Base-by-base conservation (phyloP, 78 protist genomes). In the Diacronema lutheri region DNA sequence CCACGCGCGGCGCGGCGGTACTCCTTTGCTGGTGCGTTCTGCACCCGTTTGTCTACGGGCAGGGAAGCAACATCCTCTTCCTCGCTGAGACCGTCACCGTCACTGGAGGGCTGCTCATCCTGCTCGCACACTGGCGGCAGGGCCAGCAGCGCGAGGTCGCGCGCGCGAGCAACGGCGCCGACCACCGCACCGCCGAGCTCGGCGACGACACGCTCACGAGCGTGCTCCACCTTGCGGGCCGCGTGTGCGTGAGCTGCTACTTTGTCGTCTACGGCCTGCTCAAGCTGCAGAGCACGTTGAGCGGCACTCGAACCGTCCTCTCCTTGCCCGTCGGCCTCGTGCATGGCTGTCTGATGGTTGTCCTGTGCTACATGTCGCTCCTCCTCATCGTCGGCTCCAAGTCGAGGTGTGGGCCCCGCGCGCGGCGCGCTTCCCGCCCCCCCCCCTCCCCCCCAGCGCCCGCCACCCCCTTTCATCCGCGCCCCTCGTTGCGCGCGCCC, bases 321-420 rank as follows among this genome's bases (percentile, higher is more conserved):
- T 4, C 4, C 25, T 1, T 19, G 60, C 13, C 2, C 13, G 60
- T 16, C 1, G 29, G 68, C 14, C 68, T 25, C 33, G 7, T 61
- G 13, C 29, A 61, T 1, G 29, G 11, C 21, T 4, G 5, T 4
- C 1, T 61, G 13, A 19, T 20, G 29, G 29, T 61, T 1, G 33
- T 29, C 14, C 9, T 65, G 25, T 35, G n/a, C 44, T 65, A 65
- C 40, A 1, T 33, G 35, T 71, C 50, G 58, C 29, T 31, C 20
- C 79, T 71, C 16, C 37, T 71, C 79, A 31, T 71, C 58, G 26
- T 71, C n/a, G 79, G 79, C 79, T 26, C 41, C 33, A 71, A 71
- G 58, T 37, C 57, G 31, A 57, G 79, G 3, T 5, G 7, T 7
- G 16, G 50, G 7, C 50, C 16, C 50, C 50, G 50, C 50, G 50